phyloP scores from a whole-genome alignment of 2,329 filamentous ascomycete genomes.

The Talaromyces islandicus region DNA sequence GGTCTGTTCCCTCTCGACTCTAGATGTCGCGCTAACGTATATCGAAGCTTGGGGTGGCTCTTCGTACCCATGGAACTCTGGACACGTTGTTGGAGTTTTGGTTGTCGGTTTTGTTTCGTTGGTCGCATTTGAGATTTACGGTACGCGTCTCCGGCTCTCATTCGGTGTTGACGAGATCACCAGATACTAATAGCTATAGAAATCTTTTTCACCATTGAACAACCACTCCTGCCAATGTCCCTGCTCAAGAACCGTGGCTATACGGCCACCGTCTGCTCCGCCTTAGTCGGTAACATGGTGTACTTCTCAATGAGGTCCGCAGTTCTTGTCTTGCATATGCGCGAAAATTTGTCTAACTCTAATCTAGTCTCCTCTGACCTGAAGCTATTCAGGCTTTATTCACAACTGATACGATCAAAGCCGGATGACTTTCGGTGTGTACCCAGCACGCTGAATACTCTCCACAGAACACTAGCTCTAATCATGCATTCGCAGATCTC shows the following conservation, averaged over 20 bases:
- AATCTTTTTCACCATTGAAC: slow-evolving; percentile 28
- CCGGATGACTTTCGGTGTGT: slow-evolving; percentile 37
- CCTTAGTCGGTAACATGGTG: slow-evolving; percentile 39
- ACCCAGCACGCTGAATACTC: not conserved
- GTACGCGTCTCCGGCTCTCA: no score
- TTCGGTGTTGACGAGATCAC: no score
- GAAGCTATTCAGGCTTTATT: slow-evolving; percentile 39
- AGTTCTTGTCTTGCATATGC: no score
- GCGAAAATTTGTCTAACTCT: not conserved
- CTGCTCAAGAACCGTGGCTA: slow-evolving; percentile 39
- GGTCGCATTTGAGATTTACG: slow-evolving; percentile 31
- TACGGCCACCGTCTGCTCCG: slow-evolving; percentile 34
- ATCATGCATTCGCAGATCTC: slow-evolving; percentile 13
- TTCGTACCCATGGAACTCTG: slow-evolving; percentile 39
- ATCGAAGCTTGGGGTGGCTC: slow-evolving; percentile 30
- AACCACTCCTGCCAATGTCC: slow-evolving; percentile 39
- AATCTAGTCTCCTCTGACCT: slow-evolving; percentile 38
- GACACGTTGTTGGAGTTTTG: slow-evolving; percentile 30
- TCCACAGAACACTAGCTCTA: no score
- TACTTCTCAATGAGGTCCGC: slow-evolving; percentile 35
- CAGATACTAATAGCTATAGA: slow-evolving; percentile 18
- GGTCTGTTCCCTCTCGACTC: not conserved
- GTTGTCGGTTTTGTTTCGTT: slow-evolving; percentile 34
- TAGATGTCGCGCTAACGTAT: not conserved
- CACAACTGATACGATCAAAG: slow-evolving; percentile 30